Evolutionary conservation across 2,329 filamentous ascomycete species (phyloP).

Genomic region (Hymenoscyphus occultus): DNA sequence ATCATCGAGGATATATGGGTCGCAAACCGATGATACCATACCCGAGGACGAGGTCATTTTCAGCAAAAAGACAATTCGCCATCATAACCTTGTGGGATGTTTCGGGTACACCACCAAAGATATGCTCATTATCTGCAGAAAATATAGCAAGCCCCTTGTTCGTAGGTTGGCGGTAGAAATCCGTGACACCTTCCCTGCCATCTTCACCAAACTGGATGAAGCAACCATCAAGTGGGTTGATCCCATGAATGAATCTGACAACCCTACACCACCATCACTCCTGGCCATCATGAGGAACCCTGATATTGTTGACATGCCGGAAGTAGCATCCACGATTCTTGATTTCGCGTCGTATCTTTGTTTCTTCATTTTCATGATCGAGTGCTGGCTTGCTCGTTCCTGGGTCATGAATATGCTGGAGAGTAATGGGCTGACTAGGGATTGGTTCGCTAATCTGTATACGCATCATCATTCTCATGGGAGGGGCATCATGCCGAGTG

Average conservation of each 20-base stretch:
- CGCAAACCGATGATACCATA: no score
- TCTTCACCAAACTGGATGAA: neutral
- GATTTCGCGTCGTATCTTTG: neutral
- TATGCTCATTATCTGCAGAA: neutral
- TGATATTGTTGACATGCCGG: neutral
- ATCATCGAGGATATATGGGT: no score
- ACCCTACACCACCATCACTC: neutral
- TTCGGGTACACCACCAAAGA: neutral
- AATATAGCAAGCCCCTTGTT: neutral
- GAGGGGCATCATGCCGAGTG: neutral
- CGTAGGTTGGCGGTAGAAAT: neutral
- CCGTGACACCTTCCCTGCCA: neutral
- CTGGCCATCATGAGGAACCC: neutral
- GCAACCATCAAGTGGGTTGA: no score
- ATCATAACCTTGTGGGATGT: neutral
- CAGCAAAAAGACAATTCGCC: neutral
- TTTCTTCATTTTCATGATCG: neutral
- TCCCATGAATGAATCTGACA: neutral
- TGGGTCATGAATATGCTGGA: neutral
- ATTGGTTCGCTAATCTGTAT: constrained; percentile 10
- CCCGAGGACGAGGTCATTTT: neutral
- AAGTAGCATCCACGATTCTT: neutral
- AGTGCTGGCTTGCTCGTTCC: neutral
- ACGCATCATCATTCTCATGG: neutral
- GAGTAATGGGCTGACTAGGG: neutral